Evolutionary conservation across 768 basidiomycete genomes (phyloP), one percentile per base, ranked within the genome.

Genomic region (Trametes cubensis): DNA sequence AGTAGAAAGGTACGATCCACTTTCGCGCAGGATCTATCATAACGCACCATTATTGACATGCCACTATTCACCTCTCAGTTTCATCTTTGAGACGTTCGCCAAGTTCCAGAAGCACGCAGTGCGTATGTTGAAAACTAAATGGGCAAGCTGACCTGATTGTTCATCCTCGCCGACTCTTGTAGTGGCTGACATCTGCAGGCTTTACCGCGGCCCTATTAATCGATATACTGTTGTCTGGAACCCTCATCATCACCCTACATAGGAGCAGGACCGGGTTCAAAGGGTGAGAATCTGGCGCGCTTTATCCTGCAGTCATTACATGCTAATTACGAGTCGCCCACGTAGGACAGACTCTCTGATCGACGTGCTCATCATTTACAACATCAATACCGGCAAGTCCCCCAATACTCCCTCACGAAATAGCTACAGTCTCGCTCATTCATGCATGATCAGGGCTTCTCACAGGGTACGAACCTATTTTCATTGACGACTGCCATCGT

Each of bases 321-420:
- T n/a, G n/a, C n/a, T n/a, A n/a, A n/a, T n/a, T n/a, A n/a, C n/a
- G n/a, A n/a, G n/a, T n/a, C n/a, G n/a, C n/a, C n/a, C n/a, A n/a
- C 10, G 2, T 34, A 61, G 59, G 45, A 38, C 53, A 23, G 60
- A 61, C 30, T 49, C 53, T 5, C 6, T 55, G 25, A 41, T 61
- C 39, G 53, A 61, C 25, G 14, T 41, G 8, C n/a, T 55, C 25
- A 55, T 47, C 18, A 39, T 61, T 18, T 61, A 61, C 26, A 44
- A 45, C 14, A 53, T 61, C 60, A 61, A 61, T 25, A 61, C 60
- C 4, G 60, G 60, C 34, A 28, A 13, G 14, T 2, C 23, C 21
- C 3, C 28, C 28, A 28, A 3, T 40, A 6, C 11, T n/a, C n/a
- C n/a, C n/a, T n/a, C n/a, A n/a, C n/a, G n/a, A n/a, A n/a, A n/a